Percentiles rank a stretch among this genome's conserved stretches.
Evolutionary conservation across 176 grass and related monocot genomes (phyloP).

Genomic region (Puya raimondii): DNA sequence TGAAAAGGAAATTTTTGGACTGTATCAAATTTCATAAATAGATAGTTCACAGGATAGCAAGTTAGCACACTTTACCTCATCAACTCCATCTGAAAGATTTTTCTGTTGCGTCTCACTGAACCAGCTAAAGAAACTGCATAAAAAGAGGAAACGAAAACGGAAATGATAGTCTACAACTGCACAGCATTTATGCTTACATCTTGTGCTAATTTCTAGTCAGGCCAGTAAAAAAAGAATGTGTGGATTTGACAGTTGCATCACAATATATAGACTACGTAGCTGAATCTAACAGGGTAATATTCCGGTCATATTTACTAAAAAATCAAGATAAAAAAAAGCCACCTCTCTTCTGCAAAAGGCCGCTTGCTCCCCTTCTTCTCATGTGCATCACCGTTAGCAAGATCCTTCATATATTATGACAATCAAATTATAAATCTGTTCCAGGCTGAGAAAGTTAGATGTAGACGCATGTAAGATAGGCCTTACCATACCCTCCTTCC

Average conservation of each 20-base stretch:
- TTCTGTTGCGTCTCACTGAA: slow-evolving; percentile 68
- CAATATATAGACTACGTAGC: no score
- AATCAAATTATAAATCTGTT: not conserved
- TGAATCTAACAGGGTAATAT: no score
- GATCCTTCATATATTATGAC: slow-evolving; percentile 39
- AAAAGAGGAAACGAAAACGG: slow-evolving; percentile 5
- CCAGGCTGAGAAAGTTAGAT: not conserved
- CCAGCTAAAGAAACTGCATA: slow-evolving; percentile 77
- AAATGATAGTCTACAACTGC: not conserved
- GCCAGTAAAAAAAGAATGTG: no score
- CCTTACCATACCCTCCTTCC: slow-evolving; percentile 77
- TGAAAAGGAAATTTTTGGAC: not conserved
- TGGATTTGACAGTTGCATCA: no score
- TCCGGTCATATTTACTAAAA: not conserved
- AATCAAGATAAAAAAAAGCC: slow-evolving; percentile 9
- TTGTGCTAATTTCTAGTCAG: not conserved
- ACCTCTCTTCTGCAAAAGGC: slow-evolving; percentile 59
- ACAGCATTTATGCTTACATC: no score
- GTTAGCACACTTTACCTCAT: slow-evolving; percentile 46
- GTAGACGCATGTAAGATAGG: not conserved
- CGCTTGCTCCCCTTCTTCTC: slow-evolving; percentile 46
- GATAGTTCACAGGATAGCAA: no score
- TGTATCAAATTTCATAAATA: no score
- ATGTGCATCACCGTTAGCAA: slow-evolving; percentile 49
- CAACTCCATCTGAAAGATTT: slow-evolving; percentile 57